phyloP scores from a whole-genome alignment of 2,329 filamentous ascomycete species.

The Diaporthe citriasiana region DNA sequence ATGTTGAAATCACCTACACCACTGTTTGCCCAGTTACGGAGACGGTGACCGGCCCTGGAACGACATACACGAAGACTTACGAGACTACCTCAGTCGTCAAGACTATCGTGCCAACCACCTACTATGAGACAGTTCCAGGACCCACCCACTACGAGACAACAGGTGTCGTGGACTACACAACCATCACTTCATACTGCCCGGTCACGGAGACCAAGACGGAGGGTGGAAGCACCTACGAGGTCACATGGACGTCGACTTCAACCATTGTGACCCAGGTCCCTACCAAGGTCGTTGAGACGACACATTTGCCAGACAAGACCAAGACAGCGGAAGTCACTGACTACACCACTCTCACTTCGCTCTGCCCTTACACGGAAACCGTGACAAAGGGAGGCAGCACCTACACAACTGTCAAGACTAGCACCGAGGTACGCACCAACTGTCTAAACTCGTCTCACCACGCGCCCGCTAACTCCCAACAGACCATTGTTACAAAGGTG shows the following conservation, averaged over 20 bases:
- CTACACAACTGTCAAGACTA: slow-evolving; percentile 42
- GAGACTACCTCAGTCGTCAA: slow-evolving; percentile 59
- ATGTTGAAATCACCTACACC: slow-evolving; percentile 55
- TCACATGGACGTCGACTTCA: slow-evolving; percentile 57
- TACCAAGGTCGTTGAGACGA: slow-evolving; percentile 28
- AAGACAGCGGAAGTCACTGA: slow-evolving; percentile 28
- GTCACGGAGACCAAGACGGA: slow-evolving; percentile 61
- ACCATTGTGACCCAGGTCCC: slow-evolving; percentile 41
- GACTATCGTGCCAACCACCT: slow-evolving; percentile 49
- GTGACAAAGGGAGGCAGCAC: slow-evolving; percentile 39
- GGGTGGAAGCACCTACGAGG: slow-evolving; percentile 56
- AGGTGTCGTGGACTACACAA: slow-evolving; percentile 55
- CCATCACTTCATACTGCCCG: slow-evolving; percentile 60
- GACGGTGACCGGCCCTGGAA: slow-evolving; percentile 54
- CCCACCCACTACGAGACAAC: slow-evolving; percentile 54
- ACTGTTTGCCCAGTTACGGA: slow-evolving; percentile 54
- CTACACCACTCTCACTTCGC: slow-evolving; percentile 35
- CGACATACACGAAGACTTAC: slow-evolving; percentile 56
- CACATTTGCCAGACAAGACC: slow-evolving; percentile 31
- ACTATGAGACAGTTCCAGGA: slow-evolving; percentile 53
- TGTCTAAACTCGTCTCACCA: neutral
- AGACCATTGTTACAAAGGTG: slow-evolving; percentile 44
- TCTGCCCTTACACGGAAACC: slow-evolving; percentile 37
- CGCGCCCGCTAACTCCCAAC: neutral
- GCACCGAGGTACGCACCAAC: slow-evolving; percentile 23